A percentile compares a stretch with the other conserved stretches of the same genome.
These are phyloP conservation scores for Brassica napus DNA, from an alignment of 345 rosid species.

Conservation along the genomic window Da-Ae NC_063445.1:11329001-11329500, in stretches of 20 bases:
- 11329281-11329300: slow-evolving; percentile 30
- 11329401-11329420: slow-evolving; percentile 33
- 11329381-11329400: slow-evolving; percentile 41
- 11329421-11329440: slow-evolving; percentile 33
- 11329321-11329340: slow-evolving; percentile 5
- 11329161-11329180: not conserved
- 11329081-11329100: not conserved
- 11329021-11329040: slow-evolving; percentile 2
- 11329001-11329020: not conserved
- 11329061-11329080: not conserved
- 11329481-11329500: slow-evolving; percentile 24
- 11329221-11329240: not conserved
- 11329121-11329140: not conserved
- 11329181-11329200: not conserved
- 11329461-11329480: slow-evolving; percentile 32
- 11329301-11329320: slow-evolving; percentile 31
- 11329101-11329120: not conserved
- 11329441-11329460: slow-evolving; percentile 20
- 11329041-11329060: not conserved
- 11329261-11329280: slow-evolving; percentile 15
- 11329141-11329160: not conserved
- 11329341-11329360: slow-evolving; percentile 23
- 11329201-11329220: slow-evolving; percentile 19
- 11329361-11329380: slow-evolving; percentile 39
- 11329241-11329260: slow-evolving; percentile 8